These are phyloP conservation scores for Podila verticillata DNA, from an alignment of 192 early-diverging fungal genomes.

Conservation along the genomic window DNA sequence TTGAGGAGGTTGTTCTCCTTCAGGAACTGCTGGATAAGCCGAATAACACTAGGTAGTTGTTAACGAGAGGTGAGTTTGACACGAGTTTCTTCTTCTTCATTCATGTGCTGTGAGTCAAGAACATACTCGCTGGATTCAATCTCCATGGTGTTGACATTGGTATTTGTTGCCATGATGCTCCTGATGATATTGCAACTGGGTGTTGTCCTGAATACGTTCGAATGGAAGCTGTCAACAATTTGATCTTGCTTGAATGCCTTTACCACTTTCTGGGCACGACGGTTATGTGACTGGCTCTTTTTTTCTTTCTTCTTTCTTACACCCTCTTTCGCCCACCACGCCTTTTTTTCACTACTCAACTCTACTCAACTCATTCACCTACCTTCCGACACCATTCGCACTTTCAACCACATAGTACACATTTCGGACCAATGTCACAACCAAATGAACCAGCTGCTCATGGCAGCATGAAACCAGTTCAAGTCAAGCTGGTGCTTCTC, in stretches of 20 bases:
- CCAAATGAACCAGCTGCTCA: constrained; percentile 32
- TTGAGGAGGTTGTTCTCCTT: constrained; percentile 89
- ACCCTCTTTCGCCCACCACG: no score
- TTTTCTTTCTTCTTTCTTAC: no score
- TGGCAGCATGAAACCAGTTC: constrained; percentile 79
- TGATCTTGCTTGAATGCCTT: no score
- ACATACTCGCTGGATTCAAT: constrained; percentile 71
- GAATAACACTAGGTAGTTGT: constrained; percentile 72
- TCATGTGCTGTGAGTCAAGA: no score
- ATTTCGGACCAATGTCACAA: constrained; percentile 33
- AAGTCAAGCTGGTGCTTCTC: constrained; percentile 97
- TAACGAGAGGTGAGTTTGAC: not conserved
- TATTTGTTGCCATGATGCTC: constrained; percentile 10
- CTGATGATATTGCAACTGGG: not conserved
- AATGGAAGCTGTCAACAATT: no score
- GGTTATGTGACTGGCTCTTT: no score
- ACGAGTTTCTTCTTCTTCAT: not conserved
- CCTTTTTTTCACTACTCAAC: no score
- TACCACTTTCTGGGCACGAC: no score
- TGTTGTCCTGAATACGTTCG: not conserved
- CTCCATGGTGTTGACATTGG: constrained; percentile 55
- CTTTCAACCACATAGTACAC: not conserved
- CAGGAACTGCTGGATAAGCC: constrained; percentile 93
- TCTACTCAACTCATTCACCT: no score
- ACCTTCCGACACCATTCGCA: no score